Evolutionary conservation across 2,329 filamentous ascomycete species (phyloP).

Genomic region (Sarocladiaceae sp.): DNA sequence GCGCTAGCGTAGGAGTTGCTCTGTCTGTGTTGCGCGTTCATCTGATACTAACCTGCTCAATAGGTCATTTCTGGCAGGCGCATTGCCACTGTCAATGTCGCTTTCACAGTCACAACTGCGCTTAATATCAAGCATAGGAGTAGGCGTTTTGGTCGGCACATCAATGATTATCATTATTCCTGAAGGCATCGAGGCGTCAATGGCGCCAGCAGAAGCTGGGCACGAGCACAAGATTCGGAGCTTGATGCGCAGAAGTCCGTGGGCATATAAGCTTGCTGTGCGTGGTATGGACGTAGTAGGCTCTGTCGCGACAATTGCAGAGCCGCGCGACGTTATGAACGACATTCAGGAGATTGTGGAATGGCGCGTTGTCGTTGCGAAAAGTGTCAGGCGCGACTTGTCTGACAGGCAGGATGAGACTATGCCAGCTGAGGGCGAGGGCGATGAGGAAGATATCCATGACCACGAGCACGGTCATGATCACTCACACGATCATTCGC

Average conservation of each 20-base stretch:
- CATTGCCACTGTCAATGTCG: conserved; percentile 82
- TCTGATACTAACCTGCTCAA: conserved; percentile 15
- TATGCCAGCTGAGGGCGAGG: neutral
- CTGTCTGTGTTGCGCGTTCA: conserved; percentile 12
- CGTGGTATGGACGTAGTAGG: conserved; percentile 16
- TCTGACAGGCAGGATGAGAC: neutral
- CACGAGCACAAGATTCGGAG: conserved; percentile 32
- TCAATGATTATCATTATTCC: conserved; percentile 97
- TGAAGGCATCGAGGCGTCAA: conserved; percentile 87
- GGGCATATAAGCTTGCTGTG: conserved; percentile 20
- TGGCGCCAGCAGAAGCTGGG: conserved; percentile 38
- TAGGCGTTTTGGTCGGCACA: conserved; percentile 91
- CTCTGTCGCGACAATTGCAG: neutral
- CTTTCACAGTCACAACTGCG: conserved; percentile 84
- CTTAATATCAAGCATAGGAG: conserved; percentile 85
- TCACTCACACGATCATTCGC: conserved; percentile 24
- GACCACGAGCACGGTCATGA: conserved; percentile 12
- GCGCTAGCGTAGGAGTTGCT: conserved; percentile 47
- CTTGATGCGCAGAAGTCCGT: conserved; percentile 28
- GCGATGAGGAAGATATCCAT: conserved; percentile 14
- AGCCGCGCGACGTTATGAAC: neutral
- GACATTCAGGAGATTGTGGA: neutral
- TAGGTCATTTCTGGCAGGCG: conserved; percentile 91
- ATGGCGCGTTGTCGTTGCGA: neutral
- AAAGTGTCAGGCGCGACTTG: neutral